These are phyloP conservation scores for Vitis hybrid DNA, from an alignment of 177 flowering plant genomes.

Conservation along the genomic window DNA sequence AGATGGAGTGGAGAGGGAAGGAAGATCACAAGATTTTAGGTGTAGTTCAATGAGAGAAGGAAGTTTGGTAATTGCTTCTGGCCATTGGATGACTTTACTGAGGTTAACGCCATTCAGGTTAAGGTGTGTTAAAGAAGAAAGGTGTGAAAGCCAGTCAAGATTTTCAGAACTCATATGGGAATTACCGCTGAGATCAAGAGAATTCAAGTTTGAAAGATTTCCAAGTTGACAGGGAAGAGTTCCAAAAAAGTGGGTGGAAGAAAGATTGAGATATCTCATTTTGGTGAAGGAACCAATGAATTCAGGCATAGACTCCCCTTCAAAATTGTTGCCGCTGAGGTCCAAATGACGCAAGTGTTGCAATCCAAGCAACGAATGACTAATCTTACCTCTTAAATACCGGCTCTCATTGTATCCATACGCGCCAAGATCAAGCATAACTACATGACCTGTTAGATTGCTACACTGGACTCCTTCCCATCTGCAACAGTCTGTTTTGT, in stretches of 20 bases:
- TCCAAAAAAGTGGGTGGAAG: slow-evolving; percentile 4
- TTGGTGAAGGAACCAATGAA: slow-evolving; percentile 24
- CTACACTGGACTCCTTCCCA: slow-evolving; percentile 30
- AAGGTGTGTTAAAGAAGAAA: slow-evolving; percentile 5
- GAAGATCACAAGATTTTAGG: slow-evolving; percentile 11
- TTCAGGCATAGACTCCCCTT: slow-evolving; percentile 14
- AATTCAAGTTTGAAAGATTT: slow-evolving; percentile 23
- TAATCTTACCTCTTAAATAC: slow-evolving; percentile 11
- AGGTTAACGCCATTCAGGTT: slow-evolving; percentile 6
- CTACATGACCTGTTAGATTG: slow-evolving; percentile 20
- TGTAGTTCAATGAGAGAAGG: slow-evolving; percentile 7
- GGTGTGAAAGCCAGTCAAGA: slow-evolving; percentile 21
- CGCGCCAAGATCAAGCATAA: slow-evolving; percentile 13
- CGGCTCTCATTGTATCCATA: too few relatives aligned
- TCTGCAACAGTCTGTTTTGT: slow-evolving; percentile 20
- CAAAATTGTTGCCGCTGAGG: slow-evolving; percentile 23
- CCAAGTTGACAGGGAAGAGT: slow-evolving; percentile 27
- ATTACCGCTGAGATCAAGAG: slow-evolving; percentile 20
- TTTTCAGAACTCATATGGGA: neutral
- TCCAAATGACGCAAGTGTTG: slow-evolving; percentile 23
- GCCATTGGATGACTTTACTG: slow-evolving; percentile 4
- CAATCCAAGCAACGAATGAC: slow-evolving; percentile 21
- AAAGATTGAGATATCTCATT: slow-evolving; percentile 18
- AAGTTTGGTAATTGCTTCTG: slow-evolving; percentile 1
- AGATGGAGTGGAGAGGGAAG: neutral